Conservation (phyloP, 139 green algal species). For the Edaphochlamys debaryana region DNA sequence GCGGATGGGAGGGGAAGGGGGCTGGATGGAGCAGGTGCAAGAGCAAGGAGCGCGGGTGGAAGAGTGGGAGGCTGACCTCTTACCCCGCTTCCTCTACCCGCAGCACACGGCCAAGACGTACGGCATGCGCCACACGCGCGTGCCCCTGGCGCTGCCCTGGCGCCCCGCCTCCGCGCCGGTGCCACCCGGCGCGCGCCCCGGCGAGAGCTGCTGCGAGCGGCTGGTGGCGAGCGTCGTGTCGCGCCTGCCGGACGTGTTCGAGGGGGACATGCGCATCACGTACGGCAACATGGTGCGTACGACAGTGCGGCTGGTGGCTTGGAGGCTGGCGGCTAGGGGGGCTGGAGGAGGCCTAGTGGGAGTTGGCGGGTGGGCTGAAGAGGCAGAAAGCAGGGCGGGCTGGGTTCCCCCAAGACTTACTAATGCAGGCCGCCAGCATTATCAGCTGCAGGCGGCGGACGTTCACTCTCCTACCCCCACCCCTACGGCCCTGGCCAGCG, state of each 20-base stretch:
- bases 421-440: no score
- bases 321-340: constrained; percentile 57
- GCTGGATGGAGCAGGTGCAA: neutral
- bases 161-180: neutral
- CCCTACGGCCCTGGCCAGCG: no score
- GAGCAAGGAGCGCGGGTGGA: no score
- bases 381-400: no score
- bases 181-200: no score
- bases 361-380: neutral
- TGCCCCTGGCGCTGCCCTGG: constrained; percentile 8
- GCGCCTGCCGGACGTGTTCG: constrained; percentile 22
- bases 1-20: neutral
- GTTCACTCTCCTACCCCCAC: no score
- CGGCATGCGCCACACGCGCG: constrained; percentile 6
- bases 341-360: constrained; percentile 44
- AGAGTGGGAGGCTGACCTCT: no score
- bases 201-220: constrained; percentile 22
- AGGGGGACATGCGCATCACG: constrained; percentile 3
- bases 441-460: no score
- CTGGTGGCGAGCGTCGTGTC: neutral
- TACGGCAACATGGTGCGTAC: constrained; percentile 36
- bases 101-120: constrained; percentile 37
- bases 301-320: constrained; percentile 12
- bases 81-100: neutral
- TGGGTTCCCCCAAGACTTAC: no score